Conservation (phyloP, 305 asterid genomes). For the Euphrasia arctica region DNA sequence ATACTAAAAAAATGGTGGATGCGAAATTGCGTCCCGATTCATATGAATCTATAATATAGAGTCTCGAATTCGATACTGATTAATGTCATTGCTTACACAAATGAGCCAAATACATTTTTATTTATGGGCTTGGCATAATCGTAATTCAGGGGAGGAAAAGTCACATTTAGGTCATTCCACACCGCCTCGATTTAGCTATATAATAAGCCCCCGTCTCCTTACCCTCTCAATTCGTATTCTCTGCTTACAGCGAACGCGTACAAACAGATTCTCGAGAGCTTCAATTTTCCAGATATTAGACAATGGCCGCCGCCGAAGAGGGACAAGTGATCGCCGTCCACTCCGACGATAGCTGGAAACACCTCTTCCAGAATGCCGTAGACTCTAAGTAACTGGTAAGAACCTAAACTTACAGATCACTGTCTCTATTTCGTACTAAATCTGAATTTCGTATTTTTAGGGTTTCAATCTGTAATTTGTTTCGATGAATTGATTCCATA, state of each 20-base stretch:
- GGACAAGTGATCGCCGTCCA: slow-evolving; percentile 70
- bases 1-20: too few species aligned
- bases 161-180: slow-evolving; percentile 17
- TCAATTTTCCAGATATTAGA: neutral
- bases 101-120: too few species aligned
- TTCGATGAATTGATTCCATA: slow-evolving; percentile 6
- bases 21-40: too few species aligned
- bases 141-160: slow-evolving; percentile 17
- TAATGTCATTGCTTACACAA: too few species aligned
- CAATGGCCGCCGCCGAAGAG: slow-evolving; percentile 45
- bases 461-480: neutral
- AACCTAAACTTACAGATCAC: too few species aligned
- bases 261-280: neutral
- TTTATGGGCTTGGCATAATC: slow-evolving; percentile 20
- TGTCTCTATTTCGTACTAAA: too few species aligned
- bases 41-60: too few species aligned
- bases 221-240: neutral
- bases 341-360: slow-evolving; percentile 45
- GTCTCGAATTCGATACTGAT: too few species aligned
- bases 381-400: slow-evolving; percentile 48
- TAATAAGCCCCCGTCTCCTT: neutral
- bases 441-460: neutral
- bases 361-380: slow-evolving; percentile 35
- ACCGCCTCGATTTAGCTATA: slow-evolving; percentile 16
- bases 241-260: slow-evolving; percentile 25